phyloP scores from a whole-genome alignment of 768 basidiomycete genomes.

The Plicaturopsis crispa region DNA sequence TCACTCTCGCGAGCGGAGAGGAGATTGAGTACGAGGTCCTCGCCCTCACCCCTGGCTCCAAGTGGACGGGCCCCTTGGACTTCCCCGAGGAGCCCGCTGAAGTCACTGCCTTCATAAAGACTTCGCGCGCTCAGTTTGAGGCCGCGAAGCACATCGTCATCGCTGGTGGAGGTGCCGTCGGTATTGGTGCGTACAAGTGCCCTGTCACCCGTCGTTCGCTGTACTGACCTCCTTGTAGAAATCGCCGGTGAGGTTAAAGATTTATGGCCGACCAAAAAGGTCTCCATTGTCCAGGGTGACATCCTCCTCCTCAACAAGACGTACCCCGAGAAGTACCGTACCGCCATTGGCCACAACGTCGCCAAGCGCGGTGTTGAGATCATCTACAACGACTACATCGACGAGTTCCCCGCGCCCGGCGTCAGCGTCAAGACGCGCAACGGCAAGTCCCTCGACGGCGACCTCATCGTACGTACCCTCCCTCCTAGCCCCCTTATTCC shows the following conservation, averaged over 20 bases:
- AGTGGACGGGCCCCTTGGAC: slow-evolving; percentile 41
- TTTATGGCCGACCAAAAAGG: slow-evolving; percentile 27
- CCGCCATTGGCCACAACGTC: slow-evolving; percentile 33
- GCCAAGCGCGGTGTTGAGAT: slow-evolving; percentile 39
- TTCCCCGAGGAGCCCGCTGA: slow-evolving; percentile 30
- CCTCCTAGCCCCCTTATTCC: not conserved
- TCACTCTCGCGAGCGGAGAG: slow-evolving; percentile 44
- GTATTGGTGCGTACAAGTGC: slow-evolving; percentile 30
- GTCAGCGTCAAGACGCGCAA: slow-evolving; percentile 39
- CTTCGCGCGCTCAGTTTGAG: slow-evolving; percentile 26
- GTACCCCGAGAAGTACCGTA: slow-evolving; percentile 50
- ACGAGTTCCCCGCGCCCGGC: slow-evolving; percentile 32
- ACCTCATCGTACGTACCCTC: slow-evolving; percentile 44
- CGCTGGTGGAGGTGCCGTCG: slow-evolving; percentile 52
- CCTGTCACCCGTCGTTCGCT: slow-evolving; percentile 4
- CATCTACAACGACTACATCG: slow-evolving; percentile 45
- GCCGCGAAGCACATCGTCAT: slow-evolving; percentile 38
- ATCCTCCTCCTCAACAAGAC: slow-evolving; percentile 43
- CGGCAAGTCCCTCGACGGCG: slow-evolving; percentile 41
- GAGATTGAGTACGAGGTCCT: slow-evolving; percentile 45
- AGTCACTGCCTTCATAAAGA: slow-evolving; percentile 16
- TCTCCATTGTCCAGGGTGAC: slow-evolving; percentile 58
- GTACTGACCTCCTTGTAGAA: slow-evolving; percentile 20
- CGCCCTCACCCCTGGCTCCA: slow-evolving; percentile 51
- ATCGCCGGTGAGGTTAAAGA: slow-evolving; percentile 37